Evolutionary conservation across 257 asterid genomes (phyloP).

Genomic region (Plantago ovata): DNA sequence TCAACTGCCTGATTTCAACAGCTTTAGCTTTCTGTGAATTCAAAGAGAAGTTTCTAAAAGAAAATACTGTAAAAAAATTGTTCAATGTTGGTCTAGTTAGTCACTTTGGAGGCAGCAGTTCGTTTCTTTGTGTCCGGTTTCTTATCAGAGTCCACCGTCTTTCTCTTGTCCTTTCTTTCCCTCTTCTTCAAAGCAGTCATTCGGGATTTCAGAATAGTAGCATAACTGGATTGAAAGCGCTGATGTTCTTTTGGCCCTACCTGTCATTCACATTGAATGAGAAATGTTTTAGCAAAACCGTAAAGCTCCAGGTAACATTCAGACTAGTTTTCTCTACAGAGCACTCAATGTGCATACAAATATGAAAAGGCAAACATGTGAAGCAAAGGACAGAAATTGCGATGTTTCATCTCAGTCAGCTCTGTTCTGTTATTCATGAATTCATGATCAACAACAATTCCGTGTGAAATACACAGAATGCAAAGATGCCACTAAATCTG

Average conservation of each 20-base stretch:
- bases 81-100: slow-evolving; percentile 22
- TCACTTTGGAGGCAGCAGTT: slow-evolving; percentile 34
- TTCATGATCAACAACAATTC: no score
- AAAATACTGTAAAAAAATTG: slow-evolving; percentile 2
- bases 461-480: no score
- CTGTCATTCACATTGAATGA: slow-evolving; percentile 33
- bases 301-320: background rate
- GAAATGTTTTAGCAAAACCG: slow-evolving; percentile 9
- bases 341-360: no score
- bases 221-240: slow-evolving; percentile 84
- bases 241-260: slow-evolving; percentile 86
- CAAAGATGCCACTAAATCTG: no score
- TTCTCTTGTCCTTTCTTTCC: slow-evolving; percentile 85
- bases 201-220: slow-evolving; percentile 78
- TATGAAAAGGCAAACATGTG: no score
- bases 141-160: slow-evolving; percentile 63
- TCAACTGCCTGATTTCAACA: slow-evolving; percentile 4
- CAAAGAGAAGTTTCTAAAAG: background rate
- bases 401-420: no score
- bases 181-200: slow-evolving; percentile 95
- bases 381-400: no score
- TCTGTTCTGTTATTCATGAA: no score
- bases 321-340: background rate
- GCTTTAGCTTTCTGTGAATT: background rate
- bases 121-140: slow-evolving; percentile 47